Evolutionary conservation across 2,329 filamentous ascomycete genomes (phyloP).

Genomic region (Claviceps spartinae): DNA sequence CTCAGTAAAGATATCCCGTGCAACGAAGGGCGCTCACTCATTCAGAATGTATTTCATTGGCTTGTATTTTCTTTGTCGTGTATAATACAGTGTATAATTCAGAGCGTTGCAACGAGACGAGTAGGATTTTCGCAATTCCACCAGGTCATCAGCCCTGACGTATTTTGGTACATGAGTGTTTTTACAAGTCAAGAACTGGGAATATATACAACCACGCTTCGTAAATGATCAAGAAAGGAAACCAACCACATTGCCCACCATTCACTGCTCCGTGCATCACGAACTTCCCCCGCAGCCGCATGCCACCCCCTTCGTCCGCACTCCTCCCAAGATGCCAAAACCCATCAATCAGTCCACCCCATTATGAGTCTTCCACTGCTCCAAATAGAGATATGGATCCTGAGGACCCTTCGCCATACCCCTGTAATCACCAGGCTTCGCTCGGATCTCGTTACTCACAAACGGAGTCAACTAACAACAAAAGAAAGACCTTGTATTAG

Average conservation of each 20-base stretch:
- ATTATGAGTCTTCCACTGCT: constrained; percentile 55
- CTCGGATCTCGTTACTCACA: constrained; percentile 47
- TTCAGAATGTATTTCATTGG: background rate
- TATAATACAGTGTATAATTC: background rate
- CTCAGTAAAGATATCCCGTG: constrained; percentile 7
- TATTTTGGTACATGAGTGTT: background rate
- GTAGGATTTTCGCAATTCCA: background rate
- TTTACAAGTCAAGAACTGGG: background rate
- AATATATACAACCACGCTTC: background rate
- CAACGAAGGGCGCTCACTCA: constrained; percentile 4
- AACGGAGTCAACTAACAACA: constrained; percentile 60
- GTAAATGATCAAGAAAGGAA: background rate
- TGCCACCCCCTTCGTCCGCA: no score
- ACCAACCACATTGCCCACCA: background rate
- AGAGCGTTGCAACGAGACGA: background rate
- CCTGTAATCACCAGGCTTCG: constrained; percentile 39
- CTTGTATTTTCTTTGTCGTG: background rate
- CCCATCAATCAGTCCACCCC: constrained; percentile 35
- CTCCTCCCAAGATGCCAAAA: background rate
- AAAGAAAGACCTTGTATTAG: constrained; percentile 8
- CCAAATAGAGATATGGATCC: constrained; percentile 48
- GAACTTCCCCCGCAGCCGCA: background rate
- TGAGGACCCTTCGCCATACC: constrained; percentile 39
- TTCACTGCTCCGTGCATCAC: background rate
- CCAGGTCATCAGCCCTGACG: background rate